Conservation (phyloP, 805 yeast genomes). For the Priceomyces carsonii region DNA sequence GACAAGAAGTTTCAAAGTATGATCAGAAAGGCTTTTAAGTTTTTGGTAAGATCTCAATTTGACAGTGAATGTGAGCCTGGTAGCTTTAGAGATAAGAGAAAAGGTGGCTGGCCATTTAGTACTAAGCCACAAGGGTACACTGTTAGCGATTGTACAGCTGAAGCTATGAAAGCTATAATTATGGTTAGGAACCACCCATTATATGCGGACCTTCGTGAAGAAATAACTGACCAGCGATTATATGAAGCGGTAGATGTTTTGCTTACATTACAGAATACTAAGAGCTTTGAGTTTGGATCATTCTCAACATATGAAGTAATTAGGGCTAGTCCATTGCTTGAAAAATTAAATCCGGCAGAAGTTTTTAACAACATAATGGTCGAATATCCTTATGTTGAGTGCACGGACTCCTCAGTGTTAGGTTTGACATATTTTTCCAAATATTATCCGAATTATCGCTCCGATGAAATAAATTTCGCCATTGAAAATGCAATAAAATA, state of each 20-base stretch:
- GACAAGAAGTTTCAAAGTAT: conserved; percentile 62
- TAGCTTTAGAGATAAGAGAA: conserved; percentile 77
- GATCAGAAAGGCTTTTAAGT: conserved; percentile 66
- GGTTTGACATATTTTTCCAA: conserved; percentile 81
- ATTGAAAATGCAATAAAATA: conserved; percentile 74
- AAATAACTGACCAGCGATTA: conserved; percentile 55
- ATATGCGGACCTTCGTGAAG: conserved; percentile 48
- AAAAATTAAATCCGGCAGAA: conserved; percentile 89
- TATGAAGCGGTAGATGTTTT: conserved; percentile 75
- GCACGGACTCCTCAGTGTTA: conserved; percentile 92
- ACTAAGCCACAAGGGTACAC: conserved; percentile 96
- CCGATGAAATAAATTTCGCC: conserved; percentile 64
- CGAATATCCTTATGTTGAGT: conserved; percentile 97
- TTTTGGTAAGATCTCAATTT: conserved; percentile 81
- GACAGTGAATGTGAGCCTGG: conserved; percentile 75
- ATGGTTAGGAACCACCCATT: conserved; percentile 77
- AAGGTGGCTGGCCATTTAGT: conserved; percentile 95
- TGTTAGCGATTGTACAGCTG: conserved; percentile 96
- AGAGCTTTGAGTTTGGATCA: conserved; percentile 81
- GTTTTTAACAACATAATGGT: conserved; percentile 98
- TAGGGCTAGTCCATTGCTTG: conserved; percentile 76
- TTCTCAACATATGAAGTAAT: conserved; percentile 90
- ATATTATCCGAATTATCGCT: conserved; percentile 61
- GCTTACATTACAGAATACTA: conserved; percentile 74
- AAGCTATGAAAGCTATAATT: conserved; percentile 86